These are phyloP conservation scores for Phragmites australis DNA, from an alignment of 176 grass and related monocot species.

Conservation along the genomic window DNA sequence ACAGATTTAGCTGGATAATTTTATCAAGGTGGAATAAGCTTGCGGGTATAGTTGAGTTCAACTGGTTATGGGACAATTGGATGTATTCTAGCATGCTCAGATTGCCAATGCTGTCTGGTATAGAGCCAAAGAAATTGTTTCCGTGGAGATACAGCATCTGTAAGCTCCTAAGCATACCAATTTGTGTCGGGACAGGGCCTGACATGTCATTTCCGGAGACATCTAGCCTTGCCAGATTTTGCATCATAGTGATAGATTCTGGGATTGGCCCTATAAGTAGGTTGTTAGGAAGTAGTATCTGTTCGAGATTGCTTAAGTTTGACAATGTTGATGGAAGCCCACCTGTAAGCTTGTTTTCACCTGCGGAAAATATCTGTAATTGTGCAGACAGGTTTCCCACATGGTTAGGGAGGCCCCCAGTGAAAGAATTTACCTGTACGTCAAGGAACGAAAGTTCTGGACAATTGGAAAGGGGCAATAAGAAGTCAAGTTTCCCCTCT, in stretches of 20 bases:
- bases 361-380: rapidly evolving
- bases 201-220: not conserved
- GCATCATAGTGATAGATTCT: not conserved
- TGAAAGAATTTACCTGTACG: not conserved
- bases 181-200: not conserved
- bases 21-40: not conserved
- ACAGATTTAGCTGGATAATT: not conserved
- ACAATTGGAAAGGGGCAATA: slow-evolving; percentile 3
- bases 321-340: not conserved
- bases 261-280: not conserved
- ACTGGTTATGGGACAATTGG: not conserved
- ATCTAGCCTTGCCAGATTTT: not conserved
- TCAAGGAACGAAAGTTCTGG: not conserved
- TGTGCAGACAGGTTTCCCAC: not conserved
- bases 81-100: not conserved
- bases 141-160: not conserved
- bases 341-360: not conserved
- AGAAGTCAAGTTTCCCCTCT: not conserved
- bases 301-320: not conserved
- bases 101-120: slow-evolving; percentile 16
- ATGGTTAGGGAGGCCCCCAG: not conserved
- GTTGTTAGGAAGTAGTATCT: not conserved
- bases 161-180: not conserved
- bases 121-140: not conserved
- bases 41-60: not conserved